These are phyloP conservation scores for Fusarium multiceps DNA, from an alignment of 2,329 filamentous ascomycete genomes.

Conservation along the genomic window DNA sequence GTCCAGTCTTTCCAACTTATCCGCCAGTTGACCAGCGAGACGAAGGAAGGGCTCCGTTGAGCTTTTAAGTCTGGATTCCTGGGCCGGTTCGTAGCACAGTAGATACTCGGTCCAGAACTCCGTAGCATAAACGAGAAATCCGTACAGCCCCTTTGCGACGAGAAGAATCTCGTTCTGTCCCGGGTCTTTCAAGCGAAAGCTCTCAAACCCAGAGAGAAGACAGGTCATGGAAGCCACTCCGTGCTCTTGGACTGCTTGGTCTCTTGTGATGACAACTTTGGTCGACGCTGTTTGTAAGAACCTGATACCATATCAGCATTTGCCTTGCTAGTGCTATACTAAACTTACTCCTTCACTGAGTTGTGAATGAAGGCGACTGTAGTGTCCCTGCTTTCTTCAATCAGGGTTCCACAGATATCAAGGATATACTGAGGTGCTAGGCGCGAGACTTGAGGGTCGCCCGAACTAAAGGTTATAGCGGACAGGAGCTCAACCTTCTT, in stretches of 20 bases:
- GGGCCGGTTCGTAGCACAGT: too few relatives aligned
- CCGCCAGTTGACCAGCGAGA: constrained; percentile 5
- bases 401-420: not conserved
- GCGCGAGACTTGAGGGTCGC: not conserved
- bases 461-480: constrained; percentile 16
- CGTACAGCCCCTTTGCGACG: constrained; percentile 21
- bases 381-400: constrained; percentile 19
- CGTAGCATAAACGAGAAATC: constrained; percentile 21
- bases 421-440: constrained; percentile 16
- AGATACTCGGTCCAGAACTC: constrained; percentile 30
- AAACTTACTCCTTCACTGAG: constrained; percentile 30
- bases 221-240: constrained; percentile 4
- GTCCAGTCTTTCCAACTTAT: not conserved
- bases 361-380: constrained; percentile 28
- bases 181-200: not conserved
- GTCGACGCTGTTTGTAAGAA: constrained; percentile 15
- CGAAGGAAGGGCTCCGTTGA: not conserved
- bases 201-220: constrained; percentile 13
- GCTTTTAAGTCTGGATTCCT: fast-evolving
- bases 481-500: constrained; percentile 16
- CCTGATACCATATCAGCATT: not conserved
- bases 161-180: not conserved
- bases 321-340: fast-evolving
- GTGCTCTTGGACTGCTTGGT: constrained; percentile 8
- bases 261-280: not conserved